Percentiles rank a stretch among this genome's conserved stretches.
These are phyloP conservation scores for Polytrichum formosum DNA, from an alignment of 225 moss, liverwort and hornwort genomes.

Conservation along the genomic window DNA sequence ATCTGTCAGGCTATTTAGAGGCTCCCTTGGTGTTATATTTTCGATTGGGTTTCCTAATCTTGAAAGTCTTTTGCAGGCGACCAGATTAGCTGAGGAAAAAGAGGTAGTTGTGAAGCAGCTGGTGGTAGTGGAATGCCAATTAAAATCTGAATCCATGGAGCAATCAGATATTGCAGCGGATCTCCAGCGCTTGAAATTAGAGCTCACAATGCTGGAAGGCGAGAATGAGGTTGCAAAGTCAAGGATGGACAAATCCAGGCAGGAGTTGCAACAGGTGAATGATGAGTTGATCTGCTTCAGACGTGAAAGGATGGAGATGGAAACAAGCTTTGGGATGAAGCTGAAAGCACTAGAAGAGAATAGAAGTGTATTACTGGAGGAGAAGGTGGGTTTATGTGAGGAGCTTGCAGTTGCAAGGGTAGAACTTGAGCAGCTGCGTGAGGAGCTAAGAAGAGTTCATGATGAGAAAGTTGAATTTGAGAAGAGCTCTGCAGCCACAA, in stretches of 20 bases:
- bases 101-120: slow-evolving; percentile 11
- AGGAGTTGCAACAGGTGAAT: slow-evolving; percentile 22
- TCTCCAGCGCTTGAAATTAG: slow-evolving; percentile 22
- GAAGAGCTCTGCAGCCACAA: slow-evolving; percentile 10
- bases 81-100: slow-evolving; percentile 1
- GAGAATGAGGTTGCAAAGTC: slow-evolving; percentile 19
- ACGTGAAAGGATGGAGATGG: slow-evolving; percentile 17
- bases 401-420: slow-evolving; percentile 16
- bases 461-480: slow-evolving; percentile 17
- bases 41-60: no score
- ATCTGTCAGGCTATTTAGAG: no score
- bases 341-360: slow-evolving; percentile 19
- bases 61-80: slow-evolving; percentile 2
- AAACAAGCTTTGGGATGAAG: slow-evolving; percentile 20
- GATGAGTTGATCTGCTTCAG: slow-evolving; percentile 17
- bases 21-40: no score
- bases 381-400: slow-evolving; percentile 16
- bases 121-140: slow-evolving; percentile 21
- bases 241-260: slow-evolving; percentile 24
- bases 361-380: slow-evolving; percentile 15
- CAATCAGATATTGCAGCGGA: slow-evolving; percentile 21
- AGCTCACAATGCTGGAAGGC: slow-evolving; percentile 23
- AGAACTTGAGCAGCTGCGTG: slow-evolving; percentile 22
- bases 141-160: slow-evolving; percentile 18
- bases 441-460: slow-evolving; percentile 12